These are phyloP conservation scores for Waltergamsia citrina DNA, from an alignment of 2,329 filamentous ascomycete genomes.

Conservation along the genomic window DNA sequence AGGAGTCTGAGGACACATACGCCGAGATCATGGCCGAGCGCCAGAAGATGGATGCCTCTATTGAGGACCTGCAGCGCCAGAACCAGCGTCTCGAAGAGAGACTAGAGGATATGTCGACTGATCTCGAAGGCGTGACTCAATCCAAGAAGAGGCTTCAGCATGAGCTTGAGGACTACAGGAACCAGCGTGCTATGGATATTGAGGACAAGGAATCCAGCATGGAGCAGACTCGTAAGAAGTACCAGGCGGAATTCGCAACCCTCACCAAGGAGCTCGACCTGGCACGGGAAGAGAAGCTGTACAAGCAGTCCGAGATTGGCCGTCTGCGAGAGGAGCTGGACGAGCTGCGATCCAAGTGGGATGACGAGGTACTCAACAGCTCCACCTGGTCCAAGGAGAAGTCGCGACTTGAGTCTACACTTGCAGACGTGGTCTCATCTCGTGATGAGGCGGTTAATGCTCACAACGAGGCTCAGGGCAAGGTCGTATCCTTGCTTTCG, in stretches of 20 bases:
- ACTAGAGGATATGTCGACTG: conserved; percentile 83
- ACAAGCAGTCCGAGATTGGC: conserved; percentile 76
- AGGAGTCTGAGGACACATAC: conserved; percentile 85
- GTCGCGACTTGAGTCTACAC: conserved; percentile 76
- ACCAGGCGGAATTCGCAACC: conserved; percentile 83
- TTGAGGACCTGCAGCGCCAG: conserved; percentile 85
- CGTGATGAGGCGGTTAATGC: conserved; percentile 87
- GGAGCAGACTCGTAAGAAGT: conserved; percentile 97
- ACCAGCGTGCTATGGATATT: conserved; percentile 87
- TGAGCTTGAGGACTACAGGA: conserved; percentile 94
- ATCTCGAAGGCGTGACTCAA: conserved; percentile 76
- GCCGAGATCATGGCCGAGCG: conserved; percentile 86
- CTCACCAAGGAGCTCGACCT: conserved; percentile 88
- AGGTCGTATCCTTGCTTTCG: conserved; percentile 81
- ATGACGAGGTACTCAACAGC: conserved; percentile 94
- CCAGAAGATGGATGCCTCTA: conserved; percentile 75
- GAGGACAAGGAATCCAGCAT: conserved; percentile 94
- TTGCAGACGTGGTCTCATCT: conserved; percentile 83
- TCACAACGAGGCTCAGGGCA: conserved; percentile 90
- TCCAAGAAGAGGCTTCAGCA: conserved; percentile 92
- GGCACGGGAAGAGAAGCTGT: conserved; percentile 81
- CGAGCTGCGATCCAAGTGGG: conserved; percentile 91
- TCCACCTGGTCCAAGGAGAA: conserved; percentile 99
- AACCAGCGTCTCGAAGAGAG: conserved; percentile 86
- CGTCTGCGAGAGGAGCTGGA: conserved; percentile 93